A percentile compares a stretch with the other conserved stretches of the same genome.
Evolutionary conservation across 371 early-diverging fungal species (phyloP).

Genomic region (Cokeromyces recurvatus): DNA sequence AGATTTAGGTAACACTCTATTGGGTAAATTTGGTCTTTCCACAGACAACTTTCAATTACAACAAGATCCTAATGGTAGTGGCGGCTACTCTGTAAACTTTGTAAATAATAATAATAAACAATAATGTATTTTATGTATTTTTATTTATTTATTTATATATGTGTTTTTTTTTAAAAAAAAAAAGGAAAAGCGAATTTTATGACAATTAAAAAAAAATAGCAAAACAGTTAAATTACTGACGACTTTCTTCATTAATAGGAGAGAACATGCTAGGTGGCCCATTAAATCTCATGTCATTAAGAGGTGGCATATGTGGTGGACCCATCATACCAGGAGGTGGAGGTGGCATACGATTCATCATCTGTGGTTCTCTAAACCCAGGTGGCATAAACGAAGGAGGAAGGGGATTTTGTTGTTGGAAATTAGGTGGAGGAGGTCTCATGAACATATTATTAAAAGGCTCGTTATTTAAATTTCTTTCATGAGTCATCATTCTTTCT

Average conservation of each 20-base stretch:
- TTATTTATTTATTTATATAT: no score
- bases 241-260: constrained; percentile 1
- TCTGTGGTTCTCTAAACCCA: constrained; percentile 10
- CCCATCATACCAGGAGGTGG: constrained; percentile 26
- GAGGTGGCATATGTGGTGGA: constrained; percentile 13
- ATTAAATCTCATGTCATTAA: constrained; percentile 15
- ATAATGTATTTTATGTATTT: not conserved
- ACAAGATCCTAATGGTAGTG: constrained; percentile 48
- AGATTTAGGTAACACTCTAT: constrained; percentile 64
- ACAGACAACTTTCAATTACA: constrained; percentile 71
- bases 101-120: constrained; percentile 37
- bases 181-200: not conserved
- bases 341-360: constrained; percentile 21
- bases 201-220: not conserved
- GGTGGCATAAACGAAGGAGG: not conserved
- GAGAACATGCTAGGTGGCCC: constrained; percentile 17
- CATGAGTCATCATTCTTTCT: constrained; percentile 10
- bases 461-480: constrained; percentile 4
- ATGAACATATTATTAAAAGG: constrained; percentile 20
- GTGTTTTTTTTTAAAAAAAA: not conserved
- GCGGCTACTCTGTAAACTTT: constrained; percentile 65
- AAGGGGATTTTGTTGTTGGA: constrained; percentile 7
- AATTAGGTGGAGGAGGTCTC: constrained; percentile 13
- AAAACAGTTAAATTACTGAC: not conserved
- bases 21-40: constrained; percentile 74